Base-by-base conservation (phyloP, 2,329 filamentous ascomycete species). In the Mariannaea elegans region DNA sequence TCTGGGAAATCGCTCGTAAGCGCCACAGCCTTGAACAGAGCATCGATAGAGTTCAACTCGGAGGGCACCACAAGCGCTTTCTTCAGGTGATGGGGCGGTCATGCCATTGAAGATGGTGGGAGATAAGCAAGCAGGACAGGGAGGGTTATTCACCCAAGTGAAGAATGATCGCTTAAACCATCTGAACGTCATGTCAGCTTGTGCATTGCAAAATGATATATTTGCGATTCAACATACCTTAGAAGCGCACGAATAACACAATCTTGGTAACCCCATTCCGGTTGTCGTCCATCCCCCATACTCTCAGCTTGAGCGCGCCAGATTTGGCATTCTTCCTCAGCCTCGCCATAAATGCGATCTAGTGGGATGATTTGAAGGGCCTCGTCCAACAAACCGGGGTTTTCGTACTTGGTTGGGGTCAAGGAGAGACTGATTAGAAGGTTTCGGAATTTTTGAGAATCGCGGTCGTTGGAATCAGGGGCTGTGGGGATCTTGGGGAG, bases 151-250 rank as follows among this genome's bases (percentile, higher is more conserved):
- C 71, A 98, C 93, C 90, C 94, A 99, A 61, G 90, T 89, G 79
- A 98, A 98, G 80, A 98, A 98, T 7, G 91, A 90, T 65, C 90
- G 86, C 80, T 95, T 97, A 81, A 97, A 99, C 95, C 95, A 98
- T 66, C 78, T 75, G 31, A 12, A 56, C 32, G 8, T 27, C 45
- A 47, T 38, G 65, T 76, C 46, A 68, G 60, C 41, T 12, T 27
- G 4, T 49, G 27, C 44, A 38, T 21, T 23, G n/a, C 24, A 41
- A 18, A 44, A 56, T 46, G 18, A 38, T 32, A 31, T 36, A n/a
- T 39, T 32, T 19, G 7, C 32, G 27, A 38, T 18, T 46, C 27
- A 60, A 79, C 87, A 69, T 81, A 93, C 91, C 88, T 90, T 72
- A 98, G 82, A 65, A 98, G 82, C 61, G 94, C 92, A 66, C 92